Base-by-base conservation (phyloP, 1,284 basidiomycete species). In the Trametes hirsuta region DNA sequence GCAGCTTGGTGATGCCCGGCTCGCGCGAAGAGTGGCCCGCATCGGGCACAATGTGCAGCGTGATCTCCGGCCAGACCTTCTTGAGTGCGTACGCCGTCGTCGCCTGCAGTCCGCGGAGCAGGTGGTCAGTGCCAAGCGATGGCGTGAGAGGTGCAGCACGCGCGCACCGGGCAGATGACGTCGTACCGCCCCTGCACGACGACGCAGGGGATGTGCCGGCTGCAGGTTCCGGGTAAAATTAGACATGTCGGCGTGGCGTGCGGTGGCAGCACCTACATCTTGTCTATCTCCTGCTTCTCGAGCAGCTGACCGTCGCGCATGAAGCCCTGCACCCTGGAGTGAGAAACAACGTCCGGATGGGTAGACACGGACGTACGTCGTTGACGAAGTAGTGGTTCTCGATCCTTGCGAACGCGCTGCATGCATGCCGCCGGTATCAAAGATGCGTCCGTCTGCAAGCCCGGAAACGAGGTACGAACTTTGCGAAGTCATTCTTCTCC, bases 331-430 rank as follows among this genome's bases (percentile, higher is more conserved):
- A 2, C 21, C 18, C 35, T 35, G 42, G 34, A 25, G 45, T 58
- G 47, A 62, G 40, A 22, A 35, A 22, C 2, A 47, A 18, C 37
- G 41, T 22, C 59, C 45, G 24, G 4, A 25, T n/a, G 30, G 34
- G 56, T 30, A 42, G 37, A 12, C 6, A 11, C 14, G 37, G 5
- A 71, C 80, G 51, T 58, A 88, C 87, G 45, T 84, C 82, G 68
- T 94, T 92, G 52, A 94, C 79, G 70, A 97, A 97, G 75, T 92
- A 98, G 71, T 97, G 95, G 69, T 94, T 93, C 77, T 97, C 95
- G 62, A 97, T 96, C 47, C 88, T 79, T 4, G 95, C 93, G 73
- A 95, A 96, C 2, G 93, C 90, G 69, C 91, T 94, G 64, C 52
- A 18, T 24, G 25, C 12, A 14, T 44, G 41, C 30, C 30, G 30